These are phyloP conservation scores for Pulveroboletus sp. DNA, from an alignment of 768 basidiomycete genomes.

Conservation along the genomic window DNA sequence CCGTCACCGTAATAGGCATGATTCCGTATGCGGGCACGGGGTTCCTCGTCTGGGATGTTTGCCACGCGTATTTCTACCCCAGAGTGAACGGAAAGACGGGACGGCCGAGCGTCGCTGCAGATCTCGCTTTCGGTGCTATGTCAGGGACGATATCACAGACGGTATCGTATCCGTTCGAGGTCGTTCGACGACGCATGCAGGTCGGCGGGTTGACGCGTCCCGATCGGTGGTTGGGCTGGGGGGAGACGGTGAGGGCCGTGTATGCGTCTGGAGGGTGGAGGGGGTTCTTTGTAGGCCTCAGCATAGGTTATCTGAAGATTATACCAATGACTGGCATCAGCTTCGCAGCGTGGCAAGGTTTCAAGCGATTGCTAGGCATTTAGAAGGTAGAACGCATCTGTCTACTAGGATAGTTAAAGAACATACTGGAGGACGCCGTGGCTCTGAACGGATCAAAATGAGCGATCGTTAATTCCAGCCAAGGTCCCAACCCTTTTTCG, in stretches of 20 bases:
- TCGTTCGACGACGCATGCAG: constrained; percentile 90
- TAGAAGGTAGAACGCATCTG: constrained; percentile 25
- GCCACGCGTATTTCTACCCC: constrained; percentile 58
- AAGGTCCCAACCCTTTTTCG: too few species aligned
- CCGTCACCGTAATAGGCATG: constrained; percentile 87
- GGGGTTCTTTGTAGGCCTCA: constrained; percentile 89
- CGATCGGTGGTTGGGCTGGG: constrained; percentile 71
- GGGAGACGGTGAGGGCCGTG: constrained; percentile 68
- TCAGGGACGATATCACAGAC: constrained; percentile 87
- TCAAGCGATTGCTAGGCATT: constrained; percentile 28
- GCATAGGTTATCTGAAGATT: constrained; percentile 90
- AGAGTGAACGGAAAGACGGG: constrained; percentile 38
- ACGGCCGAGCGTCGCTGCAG: constrained; percentile 46
- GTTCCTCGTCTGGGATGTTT: constrained; percentile 87
- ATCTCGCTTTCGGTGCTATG: constrained; percentile 80
- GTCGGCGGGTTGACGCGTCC: constrained; percentile 82
- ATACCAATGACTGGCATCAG: constrained; percentile 95
- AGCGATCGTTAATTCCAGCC: too few species aligned
- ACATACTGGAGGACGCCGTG: too few species aligned
- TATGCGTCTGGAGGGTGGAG: constrained; percentile 70
- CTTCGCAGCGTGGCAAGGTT: constrained; percentile 81
- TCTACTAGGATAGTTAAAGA: too few species aligned
- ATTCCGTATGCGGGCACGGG: constrained; percentile 94
- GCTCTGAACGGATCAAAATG: too few species aligned
- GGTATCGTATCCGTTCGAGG: constrained; percentile 91